A percentile compares a stretch with the other conserved stretches of the same genome.
These are phyloP conservation scores for Endocalyx cinctus DNA, from an alignment of 2,329 filamentous ascomycete species.

Conservation along the genomic window DNA sequence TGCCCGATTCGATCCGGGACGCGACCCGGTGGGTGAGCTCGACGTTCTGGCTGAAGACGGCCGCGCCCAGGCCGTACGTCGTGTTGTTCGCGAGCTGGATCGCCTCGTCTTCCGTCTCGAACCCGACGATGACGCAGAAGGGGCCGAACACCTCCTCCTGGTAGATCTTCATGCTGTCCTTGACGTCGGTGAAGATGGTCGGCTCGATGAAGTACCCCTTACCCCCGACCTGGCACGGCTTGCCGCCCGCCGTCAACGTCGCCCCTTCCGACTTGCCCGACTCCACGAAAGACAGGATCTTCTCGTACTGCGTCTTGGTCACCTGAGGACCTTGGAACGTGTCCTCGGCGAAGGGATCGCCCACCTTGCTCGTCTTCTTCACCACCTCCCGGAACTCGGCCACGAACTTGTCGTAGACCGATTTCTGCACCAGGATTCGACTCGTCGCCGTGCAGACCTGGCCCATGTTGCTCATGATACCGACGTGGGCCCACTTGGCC, in stretches of 20 bases:
- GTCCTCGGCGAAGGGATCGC: conserved; percentile 63
- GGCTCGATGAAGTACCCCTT: conserved; percentile 44
- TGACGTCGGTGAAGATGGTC: conserved; percentile 40
- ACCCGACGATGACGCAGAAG: conserved; percentile 36
- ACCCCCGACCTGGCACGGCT: conserved; percentile 30
- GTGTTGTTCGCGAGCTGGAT: conserved; percentile 44
- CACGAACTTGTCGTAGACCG: conserved; percentile 59
- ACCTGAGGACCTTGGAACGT: conserved; percentile 75
- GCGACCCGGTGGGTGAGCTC: conserved; percentile 43
- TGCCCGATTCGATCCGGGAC: conserved; percentile 56
- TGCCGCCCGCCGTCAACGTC: conserved; percentile 58
- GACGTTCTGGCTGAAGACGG: conserved; percentile 58
- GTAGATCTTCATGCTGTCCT: conserved; percentile 37
- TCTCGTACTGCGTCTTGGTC: conserved; percentile 65
- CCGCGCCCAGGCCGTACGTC: conserved; percentile 56
- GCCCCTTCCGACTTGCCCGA: conserved; percentile 67
- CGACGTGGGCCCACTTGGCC: conserved; percentile 52
- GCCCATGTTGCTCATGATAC: conserved; percentile 57
- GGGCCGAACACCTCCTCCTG: conserved; percentile 44
- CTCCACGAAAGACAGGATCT: conserved; percentile 66
- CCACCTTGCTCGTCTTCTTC: conserved; percentile 57
- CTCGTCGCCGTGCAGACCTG: conserved; percentile 64
- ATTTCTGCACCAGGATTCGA: conserved; percentile 59
- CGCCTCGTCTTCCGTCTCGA: conserved; percentile 39
- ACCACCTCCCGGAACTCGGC: conserved; percentile 56